Evolutionary conservation across 2,329 filamentous ascomycete genomes (phyloP).

Genomic region (Aspergillus pseudotamarii): DNA sequence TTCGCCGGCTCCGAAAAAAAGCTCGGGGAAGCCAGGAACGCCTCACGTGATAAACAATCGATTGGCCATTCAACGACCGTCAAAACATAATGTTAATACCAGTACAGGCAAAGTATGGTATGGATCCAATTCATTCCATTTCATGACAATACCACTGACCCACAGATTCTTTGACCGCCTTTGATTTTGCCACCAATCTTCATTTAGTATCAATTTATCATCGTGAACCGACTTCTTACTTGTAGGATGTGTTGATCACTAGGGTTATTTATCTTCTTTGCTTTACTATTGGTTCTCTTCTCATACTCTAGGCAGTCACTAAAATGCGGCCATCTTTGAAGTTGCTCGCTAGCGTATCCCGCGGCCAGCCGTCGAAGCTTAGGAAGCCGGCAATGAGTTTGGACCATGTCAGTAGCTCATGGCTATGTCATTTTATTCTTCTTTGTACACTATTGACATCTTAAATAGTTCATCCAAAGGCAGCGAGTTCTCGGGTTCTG

Average conservation of each 20-base stretch:
- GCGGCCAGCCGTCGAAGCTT: constrained; percentile 34
- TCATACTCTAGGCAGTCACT: background rate
- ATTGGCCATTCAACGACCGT: constrained; percentile 22
- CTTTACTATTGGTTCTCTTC: background rate
- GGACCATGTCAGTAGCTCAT: constrained; percentile 38
- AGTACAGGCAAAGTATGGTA: background rate
- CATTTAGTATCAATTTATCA: background rate
- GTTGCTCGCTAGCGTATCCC: constrained; percentile 34
- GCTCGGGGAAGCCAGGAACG: constrained; percentile 42
- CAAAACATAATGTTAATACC: background rate
- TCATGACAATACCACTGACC: constrained; percentile 6
- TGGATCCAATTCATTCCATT: background rate
- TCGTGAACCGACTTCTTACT: background rate
- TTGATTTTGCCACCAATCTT: constrained; percentile 8
- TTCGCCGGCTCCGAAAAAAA: constrained; percentile 37
- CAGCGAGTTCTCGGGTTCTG: constrained; percentile 47
- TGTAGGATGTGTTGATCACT: background rate
- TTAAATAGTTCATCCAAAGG: constrained; percentile 44
- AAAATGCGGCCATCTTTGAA: constrained; percentile 34
- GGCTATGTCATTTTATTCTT: background rate
- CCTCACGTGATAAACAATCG: constrained; percentile 29
- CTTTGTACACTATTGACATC: constrained; percentile 10
- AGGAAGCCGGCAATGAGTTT: constrained; percentile 41
- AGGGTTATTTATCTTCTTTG: background rate
- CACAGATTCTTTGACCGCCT: constrained; percentile 13